Conservation (phyloP, 2,329 filamentous ascomycete species). For the Aspergillus texensis region DNA sequence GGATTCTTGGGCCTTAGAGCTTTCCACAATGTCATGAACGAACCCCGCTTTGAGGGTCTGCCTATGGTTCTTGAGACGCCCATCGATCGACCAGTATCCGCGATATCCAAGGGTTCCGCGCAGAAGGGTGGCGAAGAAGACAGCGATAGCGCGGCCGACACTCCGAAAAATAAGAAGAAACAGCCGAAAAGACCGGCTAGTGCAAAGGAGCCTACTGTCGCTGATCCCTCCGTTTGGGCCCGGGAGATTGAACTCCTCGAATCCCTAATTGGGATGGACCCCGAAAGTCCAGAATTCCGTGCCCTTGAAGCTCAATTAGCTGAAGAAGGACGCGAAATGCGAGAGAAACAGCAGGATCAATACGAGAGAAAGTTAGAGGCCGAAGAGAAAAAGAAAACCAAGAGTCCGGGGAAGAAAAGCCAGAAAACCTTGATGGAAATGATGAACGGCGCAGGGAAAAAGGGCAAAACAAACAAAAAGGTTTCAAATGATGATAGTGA, state of each 20-base stretch:
- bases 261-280: constrained; percentile 80
- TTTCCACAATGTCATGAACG: constrained; percentile 91
- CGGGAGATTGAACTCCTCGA: constrained; percentile 94
- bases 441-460: constrained; percentile 29
- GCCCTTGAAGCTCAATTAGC: constrained; percentile 66
- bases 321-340: constrained; percentile 68
- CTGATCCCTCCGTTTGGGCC: constrained; percentile 86
- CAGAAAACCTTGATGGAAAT: constrained; percentile 40
- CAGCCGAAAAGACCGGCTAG: constrained; percentile 25
- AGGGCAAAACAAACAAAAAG: constrained; percentile 8
- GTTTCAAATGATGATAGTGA: constrained; percentile 15
- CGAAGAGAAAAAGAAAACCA: constrained; percentile 52
- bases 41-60: constrained; percentile 71
- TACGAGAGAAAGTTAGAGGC: constrained; percentile 73
- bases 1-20: constrained; percentile 88
- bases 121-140: background rate
- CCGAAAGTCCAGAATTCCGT: constrained; percentile 72
- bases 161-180: constrained; percentile 23
- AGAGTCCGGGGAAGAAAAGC: constrained; percentile 43
- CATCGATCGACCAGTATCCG: constrained; percentile 64
- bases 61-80: constrained; percentile 98
- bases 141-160: constrained; percentile 22
- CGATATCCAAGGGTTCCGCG: constrained; percentile 18
- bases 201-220: constrained; percentile 49
- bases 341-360: constrained; percentile 75